A percentile compares a stretch with the other conserved stretches of the same genome.
Evolutionary conservation across 2,329 filamentous ascomycete species (phyloP).

Genomic region (Colletotrichum sp.): DNA sequence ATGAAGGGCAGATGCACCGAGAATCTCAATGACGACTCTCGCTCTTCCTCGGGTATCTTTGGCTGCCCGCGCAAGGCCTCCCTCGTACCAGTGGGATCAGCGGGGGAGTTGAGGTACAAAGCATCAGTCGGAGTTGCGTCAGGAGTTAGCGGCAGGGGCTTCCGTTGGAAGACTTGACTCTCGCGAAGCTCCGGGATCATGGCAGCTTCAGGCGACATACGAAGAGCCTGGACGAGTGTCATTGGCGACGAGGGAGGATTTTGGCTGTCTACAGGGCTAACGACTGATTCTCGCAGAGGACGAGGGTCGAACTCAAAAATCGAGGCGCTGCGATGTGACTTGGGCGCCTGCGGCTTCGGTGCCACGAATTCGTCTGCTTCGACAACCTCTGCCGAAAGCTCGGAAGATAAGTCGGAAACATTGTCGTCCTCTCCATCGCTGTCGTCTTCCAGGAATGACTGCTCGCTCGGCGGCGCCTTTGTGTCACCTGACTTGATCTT

Average conservation of each 20-base stretch:
- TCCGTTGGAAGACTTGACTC: slow-evolving; percentile 46
- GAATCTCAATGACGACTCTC: slow-evolving; percentile 39
- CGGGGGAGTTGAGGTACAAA: slow-evolving; percentile 35
- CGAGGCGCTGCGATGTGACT: slow-evolving; percentile 4
- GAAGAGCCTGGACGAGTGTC: slow-evolving; percentile 52
- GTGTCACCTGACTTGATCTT: slow-evolving; percentile 42
- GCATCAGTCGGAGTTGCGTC: slow-evolving; percentile 51
- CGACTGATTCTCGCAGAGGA: slow-evolving; percentile 2
- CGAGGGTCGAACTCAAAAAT: neutral
- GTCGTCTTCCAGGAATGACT: slow-evolving; percentile 52
- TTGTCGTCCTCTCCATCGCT: slow-evolving; percentile 50
- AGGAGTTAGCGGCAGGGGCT: slow-evolving; percentile 54
- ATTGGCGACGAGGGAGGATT: slow-evolving; percentile 47
- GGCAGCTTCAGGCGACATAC: slow-evolving; percentile 42
- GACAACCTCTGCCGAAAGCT: slow-evolving; percentile 59
- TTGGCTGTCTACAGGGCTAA: neutral
- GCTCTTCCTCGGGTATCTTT: slow-evolving; percentile 27
- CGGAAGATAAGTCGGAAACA: slow-evolving; percentile 67
- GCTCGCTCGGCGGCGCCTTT: slow-evolving; percentile 29
- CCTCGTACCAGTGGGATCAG: slow-evolving; percentile 36
- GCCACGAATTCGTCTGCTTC: slow-evolving; percentile 26
- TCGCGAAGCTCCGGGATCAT: slow-evolving; percentile 43
- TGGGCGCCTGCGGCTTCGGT: neutral
- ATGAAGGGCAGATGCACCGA: slow-evolving; percentile 78
- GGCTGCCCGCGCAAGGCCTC: slow-evolving; percentile 41